Evolutionary conservation across 495 filamentous ascomycete species (phyloP).

Genomic region (Penicillium paxilli): DNA sequence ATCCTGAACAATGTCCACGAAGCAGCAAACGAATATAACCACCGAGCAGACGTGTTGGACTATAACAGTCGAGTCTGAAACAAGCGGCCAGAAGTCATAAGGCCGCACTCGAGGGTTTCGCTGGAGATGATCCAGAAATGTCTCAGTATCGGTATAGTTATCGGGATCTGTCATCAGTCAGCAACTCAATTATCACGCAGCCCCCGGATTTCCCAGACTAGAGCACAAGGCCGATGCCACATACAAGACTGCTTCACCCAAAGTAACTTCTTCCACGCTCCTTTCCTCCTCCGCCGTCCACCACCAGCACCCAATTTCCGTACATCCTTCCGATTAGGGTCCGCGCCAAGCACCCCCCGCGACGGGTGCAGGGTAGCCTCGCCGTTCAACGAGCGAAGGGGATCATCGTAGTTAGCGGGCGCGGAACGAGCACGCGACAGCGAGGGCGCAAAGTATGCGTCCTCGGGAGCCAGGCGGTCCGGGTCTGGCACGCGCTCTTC

Average conservation of each 20-base stretch:
- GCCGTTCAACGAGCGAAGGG: conserved; percentile 31
- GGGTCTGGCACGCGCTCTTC: conserved; percentile 53
- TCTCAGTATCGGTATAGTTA: conserved; percentile 96
- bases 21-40: conserved; percentile 90
- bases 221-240: too few species aligned
- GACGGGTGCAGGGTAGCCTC: conserved; percentile 39
- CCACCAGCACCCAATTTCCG: conserved; percentile 53
- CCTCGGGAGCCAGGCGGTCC: conserved; percentile 75
- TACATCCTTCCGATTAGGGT: conserved; percentile 36
- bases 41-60: conserved; percentile 95
- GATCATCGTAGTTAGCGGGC: conserved; percentile 42
- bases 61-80: conserved; percentile 93
- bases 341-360: conserved; percentile 31
- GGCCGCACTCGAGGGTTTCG: conserved; percentile 91
- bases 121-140: conserved; percentile 94
- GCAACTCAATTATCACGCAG: conserved; percentile 1
- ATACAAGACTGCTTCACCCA: conserved; percentile 97
- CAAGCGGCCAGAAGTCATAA: conserved; percentile 97
- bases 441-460: conserved; percentile 69
- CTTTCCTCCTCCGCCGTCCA: conserved; percentile 63
- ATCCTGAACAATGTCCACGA: conserved; percentile 84
- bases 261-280: conserved; percentile 87
- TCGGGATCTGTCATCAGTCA: conserved; percentile 72
- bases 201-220: too few species aligned
- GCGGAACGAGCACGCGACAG: conserved; percentile 54